Conservation (phyloP, 2,329 filamentous ascomycete genomes). For the Emydomyces testavorans region DNA sequence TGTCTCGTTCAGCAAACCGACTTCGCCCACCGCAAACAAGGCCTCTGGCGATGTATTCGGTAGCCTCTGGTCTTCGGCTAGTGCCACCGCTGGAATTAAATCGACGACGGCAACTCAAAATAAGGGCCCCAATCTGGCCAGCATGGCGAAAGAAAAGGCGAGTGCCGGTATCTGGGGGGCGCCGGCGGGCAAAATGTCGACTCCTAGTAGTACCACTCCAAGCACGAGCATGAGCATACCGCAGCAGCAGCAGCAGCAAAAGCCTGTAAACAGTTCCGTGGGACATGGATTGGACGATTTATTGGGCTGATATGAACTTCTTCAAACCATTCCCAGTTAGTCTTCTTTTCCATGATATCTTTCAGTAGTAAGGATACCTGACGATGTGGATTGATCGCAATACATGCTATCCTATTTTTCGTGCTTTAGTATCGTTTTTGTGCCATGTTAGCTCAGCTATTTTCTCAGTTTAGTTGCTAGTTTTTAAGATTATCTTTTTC, state of each 20-base stretch:
- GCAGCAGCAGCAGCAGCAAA: constrained; percentile 24
- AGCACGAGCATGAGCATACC: constrained; percentile 11
- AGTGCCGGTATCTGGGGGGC: constrained; percentile 89
- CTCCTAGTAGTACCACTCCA: constrained; percentile 10
- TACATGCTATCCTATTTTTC: neutral
- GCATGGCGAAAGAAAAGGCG: constrained; percentile 96
- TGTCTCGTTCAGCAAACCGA: constrained; percentile 42
- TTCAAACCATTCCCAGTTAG: neutral
- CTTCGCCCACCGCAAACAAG: constrained; percentile 28
- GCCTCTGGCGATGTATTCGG: constrained; percentile 72
- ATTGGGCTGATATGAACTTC: constrained; percentile 24
- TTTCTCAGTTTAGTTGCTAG: neutral
- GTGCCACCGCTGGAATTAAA: constrained; percentile 61
- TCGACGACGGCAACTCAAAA: constrained; percentile 52
- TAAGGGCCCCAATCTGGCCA: constrained; percentile 70
- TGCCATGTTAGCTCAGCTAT: neutral
- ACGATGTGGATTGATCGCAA: too few relatives aligned
- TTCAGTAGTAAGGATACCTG: too few relatives aligned
- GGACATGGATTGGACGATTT: constrained; percentile 34
- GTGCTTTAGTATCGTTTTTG: neutral
- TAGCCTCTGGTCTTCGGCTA: constrained; percentile 61
- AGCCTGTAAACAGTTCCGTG: constrained; percentile 25
- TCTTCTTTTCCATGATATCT: neutral
- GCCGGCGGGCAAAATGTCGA: constrained; percentile 41
- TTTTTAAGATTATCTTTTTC: neutral